Evolutionary conservation across 1,284 basidiomycete genomes (phyloP).

Genomic region (Cerrena zonata): DNA sequence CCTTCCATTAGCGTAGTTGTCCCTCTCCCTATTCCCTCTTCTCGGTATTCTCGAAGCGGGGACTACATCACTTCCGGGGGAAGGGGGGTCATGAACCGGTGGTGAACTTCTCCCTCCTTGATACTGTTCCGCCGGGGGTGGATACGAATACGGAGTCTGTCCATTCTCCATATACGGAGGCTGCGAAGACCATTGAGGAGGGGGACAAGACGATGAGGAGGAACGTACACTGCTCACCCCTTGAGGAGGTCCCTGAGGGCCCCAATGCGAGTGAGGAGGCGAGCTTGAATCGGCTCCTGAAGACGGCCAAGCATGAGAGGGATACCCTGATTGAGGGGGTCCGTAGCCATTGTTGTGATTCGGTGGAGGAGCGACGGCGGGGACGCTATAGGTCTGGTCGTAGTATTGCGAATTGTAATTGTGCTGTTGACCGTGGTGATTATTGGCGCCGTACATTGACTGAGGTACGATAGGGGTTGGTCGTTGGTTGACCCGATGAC

Average conservation of each 20-base stretch:
- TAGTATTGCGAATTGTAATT: constrained; percentile 25
- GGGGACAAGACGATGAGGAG: constrained; percentile 36
- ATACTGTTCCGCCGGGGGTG: constrained; percentile 12
- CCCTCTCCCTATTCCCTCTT: constrained; percentile 32
- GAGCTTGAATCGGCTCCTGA: constrained; percentile 7
- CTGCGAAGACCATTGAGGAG: constrained; percentile 26
- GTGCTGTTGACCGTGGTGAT: constrained; percentile 11
- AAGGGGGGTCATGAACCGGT: constrained; percentile 16
- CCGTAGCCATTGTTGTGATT: constrained; percentile 31
- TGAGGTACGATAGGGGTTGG: constrained; percentile 1
- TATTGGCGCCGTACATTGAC: constrained; percentile 10
- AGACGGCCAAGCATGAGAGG: constrained; percentile 44
- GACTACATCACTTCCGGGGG: constrained; percentile 41
- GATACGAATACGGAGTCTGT: constrained; percentile 17
- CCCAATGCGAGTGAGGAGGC: constrained; percentile 4
- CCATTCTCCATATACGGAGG: constrained; percentile 22
- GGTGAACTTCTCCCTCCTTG: neutral
- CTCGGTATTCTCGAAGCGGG: constrained; percentile 61
- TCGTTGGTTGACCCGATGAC: constrained; percentile 56
- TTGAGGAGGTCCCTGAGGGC: neutral
- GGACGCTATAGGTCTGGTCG: constrained; percentile 36
- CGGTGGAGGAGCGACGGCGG: constrained; percentile 33
- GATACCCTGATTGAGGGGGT: constrained; percentile 30
- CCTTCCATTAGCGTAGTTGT: constrained; percentile 27
- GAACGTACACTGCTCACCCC: constrained; percentile 43